Base-by-base conservation (phyloP, 192 early-diverging fungal genomes). In the Coemansia sp. region DNA sequence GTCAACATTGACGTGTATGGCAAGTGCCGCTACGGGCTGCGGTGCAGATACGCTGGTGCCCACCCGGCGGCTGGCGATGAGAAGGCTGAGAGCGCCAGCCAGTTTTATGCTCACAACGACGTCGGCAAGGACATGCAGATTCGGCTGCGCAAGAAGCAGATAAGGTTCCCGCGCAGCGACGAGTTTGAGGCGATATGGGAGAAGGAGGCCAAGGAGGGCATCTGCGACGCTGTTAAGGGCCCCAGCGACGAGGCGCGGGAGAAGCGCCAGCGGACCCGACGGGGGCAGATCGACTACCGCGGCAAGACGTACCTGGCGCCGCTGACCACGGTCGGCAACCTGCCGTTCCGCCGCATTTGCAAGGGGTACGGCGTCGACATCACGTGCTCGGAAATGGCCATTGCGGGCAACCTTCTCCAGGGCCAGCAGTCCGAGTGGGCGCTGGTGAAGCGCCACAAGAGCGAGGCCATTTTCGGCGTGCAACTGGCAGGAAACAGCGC, bases 341-440 rank as follows among this genome's bases (percentile, higher is more conserved):
- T 99, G 53, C 97, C 97, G 32, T 99, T 99, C 86, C 87, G 97
- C 11, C 89, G 96, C 16, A 85, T 97, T 27, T 96, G 94, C 80
- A 97, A 97, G 77, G 87, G 78, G 11, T 96, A 91, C 70, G 97
- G 97, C 41, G 95, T 92, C 6, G 96, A 97, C 73, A 92, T 99
- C 40, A 99, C 97, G 4, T 98, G 96, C 68, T 94, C 93, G 38
- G 97, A 98, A 78, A 98, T 98, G 97, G 92, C 93, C 0, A 74
- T 89, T 69, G 91, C 89, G 3, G 40, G 62, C 30, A 91, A 91
- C 61, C 66, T 92, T 18, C 66, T 94, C 7, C 85, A 88, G 39
- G 91, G 91, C 9, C 85, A 90, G 62, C 80, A 87, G 61, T 69
- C 82, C 11, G 92, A 96, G 73, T 91, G 93, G 91, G 90, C 95